Conservation (phyloP, 2,329 filamentous ascomycete species). For the Kalmusia sp. region DNA sequence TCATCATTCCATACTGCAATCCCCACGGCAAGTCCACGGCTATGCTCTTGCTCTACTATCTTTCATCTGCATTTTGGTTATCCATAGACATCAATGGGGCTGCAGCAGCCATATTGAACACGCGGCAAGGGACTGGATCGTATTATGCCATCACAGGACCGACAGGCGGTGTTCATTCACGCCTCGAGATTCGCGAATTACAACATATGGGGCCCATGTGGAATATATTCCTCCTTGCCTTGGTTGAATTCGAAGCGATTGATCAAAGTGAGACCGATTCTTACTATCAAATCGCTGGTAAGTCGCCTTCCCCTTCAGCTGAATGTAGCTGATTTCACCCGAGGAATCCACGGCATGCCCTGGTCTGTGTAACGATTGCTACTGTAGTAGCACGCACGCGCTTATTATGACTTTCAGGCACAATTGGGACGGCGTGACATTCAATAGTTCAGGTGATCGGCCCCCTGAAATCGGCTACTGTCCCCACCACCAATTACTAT, state of each 20-base stretch:
- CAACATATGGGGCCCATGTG: constrained; percentile 60
- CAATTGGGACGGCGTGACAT: constrained; percentile 60
- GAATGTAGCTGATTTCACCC: background rate
- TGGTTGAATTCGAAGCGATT: constrained; percentile 72
- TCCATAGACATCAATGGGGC: background rate
- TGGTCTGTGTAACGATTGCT: constrained; percentile 18
- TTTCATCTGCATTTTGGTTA: background rate
- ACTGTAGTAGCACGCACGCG: constrained; percentile 20
- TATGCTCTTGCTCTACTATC: too few species aligned
- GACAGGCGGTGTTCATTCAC: constrained; percentile 40
- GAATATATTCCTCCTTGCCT: constrained; percentile 76
- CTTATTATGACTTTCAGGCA: constrained; percentile 26
- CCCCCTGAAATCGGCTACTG: constrained; percentile 67
- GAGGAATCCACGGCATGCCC: constrained; percentile 25
- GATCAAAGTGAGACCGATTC: constrained; percentile 69
- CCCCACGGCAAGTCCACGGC: too few species aligned
- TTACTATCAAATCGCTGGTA: constrained; percentile 78
- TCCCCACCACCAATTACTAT: constrained; percentile 76
- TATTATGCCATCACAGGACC: constrained; percentile 13
- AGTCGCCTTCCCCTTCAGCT: background rate
- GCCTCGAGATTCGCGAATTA: constrained; percentile 72
- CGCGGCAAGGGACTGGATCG: constrained; percentile 11
- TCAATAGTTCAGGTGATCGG: constrained; percentile 37
- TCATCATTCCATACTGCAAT: background rate
- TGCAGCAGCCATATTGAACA: background rate